Base-by-base conservation (phyloP, 2,329 filamentous ascomycete species). In the Plenodomus tracheiphilus region DNA sequence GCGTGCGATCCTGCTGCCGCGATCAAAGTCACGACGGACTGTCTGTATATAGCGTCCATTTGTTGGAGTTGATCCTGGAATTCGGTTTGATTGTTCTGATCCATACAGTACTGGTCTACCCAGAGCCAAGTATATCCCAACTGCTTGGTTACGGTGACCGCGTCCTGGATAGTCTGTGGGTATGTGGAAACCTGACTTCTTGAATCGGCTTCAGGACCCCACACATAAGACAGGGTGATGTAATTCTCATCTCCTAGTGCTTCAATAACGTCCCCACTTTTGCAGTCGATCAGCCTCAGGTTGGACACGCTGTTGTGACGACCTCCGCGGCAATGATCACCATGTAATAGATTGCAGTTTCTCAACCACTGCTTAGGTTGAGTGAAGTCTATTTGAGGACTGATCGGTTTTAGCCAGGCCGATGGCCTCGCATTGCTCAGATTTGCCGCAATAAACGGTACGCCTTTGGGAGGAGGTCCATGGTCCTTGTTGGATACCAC, bases 1-100 rank as follows among this genome's bases (percentile, higher is more conserved):
- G 47, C 5, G 18, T 43, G 30, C 13, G 28, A 8, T 32, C 49
- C 41, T n/a, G 42, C 45, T 2, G 49, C 42, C 7, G 52, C 52
- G 8, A 55, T 39, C 16, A 55, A 45, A 4, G 52, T 55, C 5
- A 49, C 9, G 5, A 40, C 16, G n/a, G 49, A 49, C 11, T 46
- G 25, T 11, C 25, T 15, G 25, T 53, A 55, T n/a, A 55, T 49
- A 8, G 20, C 8, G 25, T 43, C 49, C 52, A 55, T 55, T 17
- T 53, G 21, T 16, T 35, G 39, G n/a, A 52, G 39, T 17, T 44
- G 40, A 9, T 35, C 9, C 25, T 49, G n/a, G 17, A 39, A 28
- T 16, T 49, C 46, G 11, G 22, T 1, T 4, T 13, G 9, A 2
- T 43, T 28, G 17, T n/a, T 21, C 34, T 44, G 46, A 22, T 39